Conservation (phyloP, 805 yeast species). For the Metschnikowia anglica region DNA sequence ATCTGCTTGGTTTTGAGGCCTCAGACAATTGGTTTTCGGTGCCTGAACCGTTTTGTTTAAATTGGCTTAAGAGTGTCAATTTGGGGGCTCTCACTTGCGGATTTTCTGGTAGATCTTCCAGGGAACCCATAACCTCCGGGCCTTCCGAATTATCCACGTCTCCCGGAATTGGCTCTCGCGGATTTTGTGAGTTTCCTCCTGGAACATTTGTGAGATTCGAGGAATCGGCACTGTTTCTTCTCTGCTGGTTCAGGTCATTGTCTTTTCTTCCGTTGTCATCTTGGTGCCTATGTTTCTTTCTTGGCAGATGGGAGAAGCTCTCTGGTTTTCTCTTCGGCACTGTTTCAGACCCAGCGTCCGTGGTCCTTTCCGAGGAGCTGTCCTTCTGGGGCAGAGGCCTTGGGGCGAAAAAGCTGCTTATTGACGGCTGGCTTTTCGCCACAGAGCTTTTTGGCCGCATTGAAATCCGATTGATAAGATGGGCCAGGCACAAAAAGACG, state of each 20-base stretch:
- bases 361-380: too few relatives aligned
- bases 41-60: too few relatives aligned
- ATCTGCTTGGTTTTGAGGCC: neutral
- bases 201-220: too few relatives aligned
- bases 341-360: neutral
- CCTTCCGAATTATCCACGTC: too few relatives aligned
- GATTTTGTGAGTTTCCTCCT: too few relatives aligned
- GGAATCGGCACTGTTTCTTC: too few relatives aligned
- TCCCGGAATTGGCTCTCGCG: too few relatives aligned
- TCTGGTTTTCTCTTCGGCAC: conserved; percentile 1
- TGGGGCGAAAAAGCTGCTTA: conserved; percentile 19
- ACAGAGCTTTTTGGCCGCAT: neutral
- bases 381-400: neutral
- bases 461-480: neutral
- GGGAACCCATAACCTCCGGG: too few relatives aligned
- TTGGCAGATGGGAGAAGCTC: conserved; percentile 3
- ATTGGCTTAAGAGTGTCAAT: neutral
- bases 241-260: too few relatives aligned
- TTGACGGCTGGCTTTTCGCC: conserved; percentile 13
- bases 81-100: neutral
- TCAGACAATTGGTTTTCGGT: neutral
- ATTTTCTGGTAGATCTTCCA: too few relatives aligned
- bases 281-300: conserved; percentile 2
- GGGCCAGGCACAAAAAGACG: too few relatives aligned
- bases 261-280: too few relatives aligned